Conservation (phyloP, 352 stramenopile genomes). For the Pythium chondricola region DNA sequence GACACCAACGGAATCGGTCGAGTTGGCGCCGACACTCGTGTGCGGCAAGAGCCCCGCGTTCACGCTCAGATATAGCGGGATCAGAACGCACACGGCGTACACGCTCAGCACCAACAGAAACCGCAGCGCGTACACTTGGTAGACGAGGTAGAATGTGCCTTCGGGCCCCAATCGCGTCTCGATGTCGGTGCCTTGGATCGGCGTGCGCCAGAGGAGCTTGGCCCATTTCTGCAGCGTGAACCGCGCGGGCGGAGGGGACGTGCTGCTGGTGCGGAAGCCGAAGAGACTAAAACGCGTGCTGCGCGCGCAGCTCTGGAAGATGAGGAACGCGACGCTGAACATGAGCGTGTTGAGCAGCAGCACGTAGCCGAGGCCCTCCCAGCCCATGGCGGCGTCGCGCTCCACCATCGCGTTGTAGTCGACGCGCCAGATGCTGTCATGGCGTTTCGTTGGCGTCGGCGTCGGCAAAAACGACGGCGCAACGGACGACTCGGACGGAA, state of each 20-base stretch:
- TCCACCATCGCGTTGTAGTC: constrained; percentile 79
- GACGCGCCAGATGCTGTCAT: constrained; percentile 64
- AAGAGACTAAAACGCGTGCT: constrained; percentile 75
- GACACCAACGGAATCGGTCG: not conserved
- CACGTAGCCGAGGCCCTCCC: constrained; percentile 76
- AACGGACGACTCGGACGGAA: not conserved
- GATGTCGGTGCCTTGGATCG: constrained; percentile 58
- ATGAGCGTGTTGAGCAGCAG: constrained; percentile 62
- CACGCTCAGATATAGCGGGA: constrained; percentile 69
- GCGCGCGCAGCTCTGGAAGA: constrained; percentile 61
- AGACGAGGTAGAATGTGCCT: constrained; percentile 81
- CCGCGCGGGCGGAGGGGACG: constrained; percentile 31
- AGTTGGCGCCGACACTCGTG: not conserved
- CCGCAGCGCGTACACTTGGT: constrained; percentile 69
- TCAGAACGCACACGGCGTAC: constrained; percentile 57
- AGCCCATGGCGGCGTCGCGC: constrained; percentile 67
- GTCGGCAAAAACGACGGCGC: not conserved
- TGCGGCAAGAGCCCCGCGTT: constrained; percentile 23
- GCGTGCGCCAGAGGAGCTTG: constrained; percentile 64
- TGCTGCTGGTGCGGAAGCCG: constrained; percentile 36
- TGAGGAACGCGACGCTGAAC: constrained; percentile 50
- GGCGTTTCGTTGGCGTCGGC: constrained; percentile 16
- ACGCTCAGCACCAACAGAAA: constrained; percentile 54
- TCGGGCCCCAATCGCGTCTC: constrained; percentile 63
- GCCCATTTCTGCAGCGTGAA: constrained; percentile 61